Evolutionary conservation across 345 rosid genomes (phyloP), one percentile per base, ranked within the genome.

Genomic region (Physaria fendleri): DNA sequence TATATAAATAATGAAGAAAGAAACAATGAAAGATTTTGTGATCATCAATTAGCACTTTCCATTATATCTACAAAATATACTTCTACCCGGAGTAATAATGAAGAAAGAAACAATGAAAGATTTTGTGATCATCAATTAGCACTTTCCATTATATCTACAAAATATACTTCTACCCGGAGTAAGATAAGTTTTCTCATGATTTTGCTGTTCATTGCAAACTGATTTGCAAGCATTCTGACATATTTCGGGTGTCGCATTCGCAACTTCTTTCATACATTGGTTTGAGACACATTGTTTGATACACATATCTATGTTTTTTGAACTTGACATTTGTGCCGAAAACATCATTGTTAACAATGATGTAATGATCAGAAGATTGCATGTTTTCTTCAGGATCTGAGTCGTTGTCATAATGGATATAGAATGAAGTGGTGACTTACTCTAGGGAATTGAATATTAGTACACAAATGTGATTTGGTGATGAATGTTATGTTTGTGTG

Each of bases 141-240:
- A 52, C 17, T 35, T n/a, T n/a, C n/a, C n/a, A n/a, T n/a, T n/a
- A n/a, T n/a, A n/a, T n/a, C n/a, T n/a, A n/a, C n/a, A n/a, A n/a
- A n/a, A n/a, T n/a, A n/a, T n/a, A n/a, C n/a, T n/a, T n/a, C n/a
- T n/a, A n/a, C n/a, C n/a, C n/a, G n/a, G n/a, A n/a, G n/a, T n/a
- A n/a, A n/a, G n/a, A n/a, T n/a, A n/a, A n/a, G n/a, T n/a, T n/a
- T n/a, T n/a, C n/a, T n/a, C n/a, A n/a, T n/a, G n/a, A 25, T 5
- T 8, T 23, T 22, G 42, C 34, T 34, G 43, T 15, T 38, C 23
- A 28, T 41, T 57, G 62, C 62, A 57, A 28, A 57, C 28, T 12
- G 28, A 27, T 41, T 42, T 27, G 21, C 63, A 57, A 57, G 63
- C 63, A 0, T 42, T 28, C 1, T 57, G 13, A 1, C 63, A 57